Conservation (phyloP, 2,329 filamentous ascomycete genomes). For the Pseudogymnoascus sp. region DNA sequence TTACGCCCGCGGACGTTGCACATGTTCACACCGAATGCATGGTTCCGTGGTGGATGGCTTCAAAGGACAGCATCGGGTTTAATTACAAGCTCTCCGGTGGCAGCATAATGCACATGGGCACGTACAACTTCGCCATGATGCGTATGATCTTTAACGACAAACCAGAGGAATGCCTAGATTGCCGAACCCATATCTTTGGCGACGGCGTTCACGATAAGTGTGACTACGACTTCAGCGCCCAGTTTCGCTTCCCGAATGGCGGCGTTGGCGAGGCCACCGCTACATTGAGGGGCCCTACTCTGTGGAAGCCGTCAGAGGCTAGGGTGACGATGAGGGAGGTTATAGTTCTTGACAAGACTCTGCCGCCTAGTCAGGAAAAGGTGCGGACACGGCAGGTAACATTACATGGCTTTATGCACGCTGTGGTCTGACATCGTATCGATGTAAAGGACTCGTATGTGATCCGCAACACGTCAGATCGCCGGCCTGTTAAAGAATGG, state of each 20-base stretch:
- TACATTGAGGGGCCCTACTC: constrained; percentile 17
- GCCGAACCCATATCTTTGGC: constrained; percentile 4
- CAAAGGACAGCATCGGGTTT: constrained; percentile 35
- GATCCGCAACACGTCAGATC: constrained; percentile 11
- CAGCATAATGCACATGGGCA: constrained; percentile 30
- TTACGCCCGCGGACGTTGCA: constrained; percentile 33
- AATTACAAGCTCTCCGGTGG: constrained; percentile 32
- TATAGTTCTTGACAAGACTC: constrained; percentile 41
- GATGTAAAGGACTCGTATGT: constrained; percentile 14
- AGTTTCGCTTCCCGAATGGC: constrained; percentile 34
- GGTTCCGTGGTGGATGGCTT: constrained; percentile 28
- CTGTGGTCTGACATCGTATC: constrained; percentile 15
- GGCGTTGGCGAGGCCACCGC: constrained; percentile 27
- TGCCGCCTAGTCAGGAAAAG: constrained; percentile 27
- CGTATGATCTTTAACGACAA: constrained; percentile 32
- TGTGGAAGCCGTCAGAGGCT: constrained; percentile 20
- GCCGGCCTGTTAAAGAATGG: constrained; percentile 14
- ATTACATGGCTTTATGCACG: constrained; percentile 10
- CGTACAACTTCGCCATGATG: constrained; percentile 33
- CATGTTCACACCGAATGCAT: constrained; percentile 28
- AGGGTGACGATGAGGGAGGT: constrained; percentile 39
- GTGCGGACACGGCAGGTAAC: constrained; percentile 10
- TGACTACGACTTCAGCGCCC: constrained; percentile 29
- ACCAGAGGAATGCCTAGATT: constrained; percentile 30
- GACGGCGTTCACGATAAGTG: constrained; percentile 23